phyloP scores from a whole-genome alignment of 2,329 filamentous ascomycete species.

The Ascochyta fabae region DNA sequence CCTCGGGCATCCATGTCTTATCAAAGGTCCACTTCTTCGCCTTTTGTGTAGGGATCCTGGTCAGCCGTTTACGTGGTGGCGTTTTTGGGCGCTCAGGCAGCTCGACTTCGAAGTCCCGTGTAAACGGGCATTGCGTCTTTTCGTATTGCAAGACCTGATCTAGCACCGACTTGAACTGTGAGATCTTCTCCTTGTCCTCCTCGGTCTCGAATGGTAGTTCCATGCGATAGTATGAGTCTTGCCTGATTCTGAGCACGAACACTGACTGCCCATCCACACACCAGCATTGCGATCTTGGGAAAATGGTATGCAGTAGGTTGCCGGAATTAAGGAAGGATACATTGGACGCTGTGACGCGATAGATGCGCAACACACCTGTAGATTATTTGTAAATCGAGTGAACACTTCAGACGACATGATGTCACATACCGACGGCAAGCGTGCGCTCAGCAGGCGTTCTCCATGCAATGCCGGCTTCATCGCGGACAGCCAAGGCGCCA shows the following conservation, averaged over 20 bases:
- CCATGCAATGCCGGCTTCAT: conserved; percentile 71
- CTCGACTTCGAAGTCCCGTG: conserved; percentile 75
- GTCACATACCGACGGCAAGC: conserved; percentile 72
- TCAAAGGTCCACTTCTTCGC: conserved; percentile 59
- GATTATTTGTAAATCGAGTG: conserved; percentile 13
- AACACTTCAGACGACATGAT: neutral
- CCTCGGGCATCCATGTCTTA: conserved; percentile 56
- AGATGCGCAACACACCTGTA: conserved; percentile 77
- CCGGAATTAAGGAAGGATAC: conserved; percentile 89
- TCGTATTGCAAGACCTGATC: conserved; percentile 81
- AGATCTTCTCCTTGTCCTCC: conserved; percentile 69
- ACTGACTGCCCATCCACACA: conserved; percentile 84
- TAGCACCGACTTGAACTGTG: conserved; percentile 72
- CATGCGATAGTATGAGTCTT: conserved; percentile 88
- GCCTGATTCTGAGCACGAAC: conserved; percentile 85
- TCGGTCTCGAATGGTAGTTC: conserved; percentile 74
- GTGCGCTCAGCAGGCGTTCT: conserved; percentile 78
- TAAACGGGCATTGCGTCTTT: conserved; percentile 85
- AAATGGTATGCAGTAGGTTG: conserved; percentile 80
- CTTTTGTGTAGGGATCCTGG: conserved; percentile 64
- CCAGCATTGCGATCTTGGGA: conserved; percentile 93
- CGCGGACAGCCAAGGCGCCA: conserved; percentile 26
- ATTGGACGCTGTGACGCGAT: conserved; percentile 78
- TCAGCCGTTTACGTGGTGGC: conserved; percentile 56
- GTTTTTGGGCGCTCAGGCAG: conserved; percentile 72